Evolutionary conservation across 2,329 filamentous ascomycete species (phyloP).

Genomic region (Colletotrichum caudatum): DNA sequence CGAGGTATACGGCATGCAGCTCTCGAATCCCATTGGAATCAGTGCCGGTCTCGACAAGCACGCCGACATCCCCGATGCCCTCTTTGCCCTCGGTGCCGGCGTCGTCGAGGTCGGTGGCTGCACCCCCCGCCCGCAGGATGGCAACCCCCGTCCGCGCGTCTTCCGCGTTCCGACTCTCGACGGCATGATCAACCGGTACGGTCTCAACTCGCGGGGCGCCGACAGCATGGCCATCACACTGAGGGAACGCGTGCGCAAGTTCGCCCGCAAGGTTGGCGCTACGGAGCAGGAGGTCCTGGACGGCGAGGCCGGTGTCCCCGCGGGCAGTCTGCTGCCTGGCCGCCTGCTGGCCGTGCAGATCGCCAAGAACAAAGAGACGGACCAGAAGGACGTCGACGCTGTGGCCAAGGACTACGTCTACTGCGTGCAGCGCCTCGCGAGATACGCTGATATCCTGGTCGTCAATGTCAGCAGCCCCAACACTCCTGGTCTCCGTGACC

Average conservation of each 20-base stretch:
- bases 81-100: constrained; percentile 86
- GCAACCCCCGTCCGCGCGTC: constrained; percentile 88
- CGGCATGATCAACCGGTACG: constrained; percentile 94
- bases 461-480: constrained; percentile 98
- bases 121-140: constrained; percentile 87
- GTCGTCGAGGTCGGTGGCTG: constrained; percentile 94
- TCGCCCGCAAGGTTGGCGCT: constrained; percentile 77
- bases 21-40: constrained; percentile 91
- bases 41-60: constrained; percentile 97
- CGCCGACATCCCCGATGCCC: constrained; percentile 84
- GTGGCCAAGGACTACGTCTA: constrained; percentile 87
- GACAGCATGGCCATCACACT: constrained; percentile 86
- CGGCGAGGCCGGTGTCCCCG: constrained; percentile 80
- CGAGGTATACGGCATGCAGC: constrained; percentile 78
- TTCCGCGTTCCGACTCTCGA: constrained; percentile 88
- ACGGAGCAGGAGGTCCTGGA: constrained; percentile 81
- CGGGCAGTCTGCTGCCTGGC: constrained; percentile 82
- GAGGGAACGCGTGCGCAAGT: constrained; percentile 81
- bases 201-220: constrained; percentile 91
- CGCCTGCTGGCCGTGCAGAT: constrained; percentile 90
- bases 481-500: constrained; percentile 87
- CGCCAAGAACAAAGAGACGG: constrained; percentile 95
- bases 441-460: constrained; percentile 94
- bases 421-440: constrained; percentile 84
- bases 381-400: constrained; percentile 85